phyloP scores from a whole-genome alignment of 23 red algal genomes.

The Gracilaria gracilis region DNA sequence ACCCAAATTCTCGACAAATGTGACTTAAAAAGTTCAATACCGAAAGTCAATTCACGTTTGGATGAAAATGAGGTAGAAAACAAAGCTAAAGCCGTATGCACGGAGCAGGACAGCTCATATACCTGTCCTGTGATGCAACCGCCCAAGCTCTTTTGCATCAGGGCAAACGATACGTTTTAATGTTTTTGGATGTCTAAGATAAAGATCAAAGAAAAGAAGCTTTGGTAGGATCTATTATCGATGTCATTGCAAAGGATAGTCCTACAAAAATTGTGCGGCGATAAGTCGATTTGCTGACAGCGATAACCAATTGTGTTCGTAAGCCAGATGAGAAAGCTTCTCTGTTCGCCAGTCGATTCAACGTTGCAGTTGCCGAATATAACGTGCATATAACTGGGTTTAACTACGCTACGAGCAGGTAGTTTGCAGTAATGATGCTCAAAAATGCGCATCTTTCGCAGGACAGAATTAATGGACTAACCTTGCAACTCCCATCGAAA shows the following conservation, averaged over 20 bases:
- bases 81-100: conserved; percentile 42
- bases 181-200: conserved; percentile 34
- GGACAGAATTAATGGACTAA: conserved; percentile 38
- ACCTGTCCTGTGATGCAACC: conserved; percentile 40
- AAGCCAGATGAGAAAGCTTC: conserved; percentile 20
- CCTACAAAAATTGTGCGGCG: conserved; percentile 40
- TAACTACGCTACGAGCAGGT: conserved; percentile 15
- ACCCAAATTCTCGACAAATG: conserved; percentile 32
- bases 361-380: conserved; percentile 34
- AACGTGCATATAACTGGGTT: neutral
- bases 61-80: conserved; percentile 63
- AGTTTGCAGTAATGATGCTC: conserved; percentile 57
- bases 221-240: conserved; percentile 51
- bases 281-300: conserved; percentile 51
- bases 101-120: conserved; percentile 34
- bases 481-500: conserved; percentile 17
- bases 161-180: neutral
- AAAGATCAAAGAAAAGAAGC: neutral
- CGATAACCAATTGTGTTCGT: conserved; percentile 16
- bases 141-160: conserved; percentile 34
- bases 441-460: conserved; percentile 15
- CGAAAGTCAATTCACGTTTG: neutral
- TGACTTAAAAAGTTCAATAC: conserved; percentile 35
- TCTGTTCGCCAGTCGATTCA: conserved; percentile 25
- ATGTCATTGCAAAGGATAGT: conserved; percentile 52